Evolutionary conservation across 768 basidiomycete species (phyloP).

Genomic region (Pleurotus platypus): DNA sequence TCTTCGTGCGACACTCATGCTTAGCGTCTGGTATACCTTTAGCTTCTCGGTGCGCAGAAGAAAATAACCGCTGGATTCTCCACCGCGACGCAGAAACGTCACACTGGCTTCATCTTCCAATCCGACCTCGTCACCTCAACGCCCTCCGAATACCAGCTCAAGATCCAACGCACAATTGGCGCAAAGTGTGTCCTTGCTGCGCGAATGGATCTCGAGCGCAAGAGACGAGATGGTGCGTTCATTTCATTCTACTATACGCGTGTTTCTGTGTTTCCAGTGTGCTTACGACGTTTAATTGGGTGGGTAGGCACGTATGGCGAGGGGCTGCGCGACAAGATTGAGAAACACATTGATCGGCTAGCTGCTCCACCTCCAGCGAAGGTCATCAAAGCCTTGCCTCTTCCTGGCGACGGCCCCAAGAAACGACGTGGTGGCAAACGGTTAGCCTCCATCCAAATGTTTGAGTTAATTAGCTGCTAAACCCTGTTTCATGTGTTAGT

Average conservation of each 20-base stretch:
- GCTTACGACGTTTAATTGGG: background rate
- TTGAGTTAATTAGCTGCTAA: background rate
- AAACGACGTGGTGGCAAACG: slow-evolving; percentile 95
- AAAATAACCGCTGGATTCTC: slow-evolving; percentile 95
- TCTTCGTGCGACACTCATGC: background rate
- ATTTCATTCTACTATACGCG: background rate
- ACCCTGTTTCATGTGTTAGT: slow-evolving; percentile 32
- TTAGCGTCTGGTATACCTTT: background rate
- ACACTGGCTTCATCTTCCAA: slow-evolving; percentile 97
- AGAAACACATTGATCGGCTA: slow-evolving; percentile 86
- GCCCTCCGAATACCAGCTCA: slow-evolving; percentile 86
- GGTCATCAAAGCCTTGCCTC: slow-evolving; percentile 87
- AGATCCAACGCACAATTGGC: slow-evolving; percentile 89
- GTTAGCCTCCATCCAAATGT: slow-evolving; percentile 35
- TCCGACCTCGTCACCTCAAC: slow-evolving; percentile 83
- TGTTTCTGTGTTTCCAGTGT: background rate
- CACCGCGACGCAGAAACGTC: slow-evolving; percentile 78
- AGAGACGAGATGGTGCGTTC: slow-evolving; percentile 71
- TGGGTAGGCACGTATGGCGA: slow-evolving; percentile 73
- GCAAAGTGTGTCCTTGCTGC: slow-evolving; percentile 90
- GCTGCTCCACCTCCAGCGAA: slow-evolving; percentile 94
- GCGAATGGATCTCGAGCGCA: slow-evolving; percentile 90
- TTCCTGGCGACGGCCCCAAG: slow-evolving; percentile 94
- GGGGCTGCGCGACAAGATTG: slow-evolving; percentile 80
- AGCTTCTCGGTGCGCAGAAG: slow-evolving; percentile 93